Base-by-base conservation (phyloP, 2,329 filamentous ascomycete species). In the Phialophora macrospora region DNA sequence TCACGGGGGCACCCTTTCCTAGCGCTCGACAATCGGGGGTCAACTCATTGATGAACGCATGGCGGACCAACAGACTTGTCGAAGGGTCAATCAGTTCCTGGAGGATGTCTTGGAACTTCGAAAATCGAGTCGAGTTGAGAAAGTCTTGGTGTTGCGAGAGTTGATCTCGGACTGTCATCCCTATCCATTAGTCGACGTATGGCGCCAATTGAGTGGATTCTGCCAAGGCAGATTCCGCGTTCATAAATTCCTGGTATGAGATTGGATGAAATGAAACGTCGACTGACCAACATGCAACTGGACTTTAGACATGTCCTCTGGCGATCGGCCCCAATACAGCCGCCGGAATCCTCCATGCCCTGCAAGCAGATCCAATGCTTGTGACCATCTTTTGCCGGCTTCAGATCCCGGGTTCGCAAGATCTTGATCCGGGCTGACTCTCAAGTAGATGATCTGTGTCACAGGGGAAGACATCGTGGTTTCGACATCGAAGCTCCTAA, bases 241-340 rank as follows among this genome's bases (percentile, higher is more conserved):
- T n/a, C 38, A 20, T 44, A 52, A 8, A 14, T 20, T 52, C 26
- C 26, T n/a, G 12, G 4, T 12, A 26, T 24, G 24, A 51, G 12
- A 24, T 17, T 41, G 49, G 44, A 41, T 41, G 12, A 17, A 41
- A 44, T 44, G 38, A 44, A 44, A 44, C 14, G 6, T 30, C 12
- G 28, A 70, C 67, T 63, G 55, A 75, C 74, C 72, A 54, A 76
- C 69, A 55, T 75, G 73, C 38, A 77, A 64, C 63, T 77, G 73
- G 7, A 75, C 71, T 38, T 74, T 71, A 32, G 70, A 69, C 7
- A 66, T 63, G 22, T 73, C 69, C 65, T 77, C 75, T 12, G 75
- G 70, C 34, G 75, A 69, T 49, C 73, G 62, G 9, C 74, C 75
- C 74, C 73, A 78, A 56, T 75, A 74, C 4, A 76, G 67, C 1